Evolutionary conservation across 192 early-diverging fungal species (phyloP), one percentile per base, ranked within the genome.

Genomic region (Linnemannia hyalina): DNA sequence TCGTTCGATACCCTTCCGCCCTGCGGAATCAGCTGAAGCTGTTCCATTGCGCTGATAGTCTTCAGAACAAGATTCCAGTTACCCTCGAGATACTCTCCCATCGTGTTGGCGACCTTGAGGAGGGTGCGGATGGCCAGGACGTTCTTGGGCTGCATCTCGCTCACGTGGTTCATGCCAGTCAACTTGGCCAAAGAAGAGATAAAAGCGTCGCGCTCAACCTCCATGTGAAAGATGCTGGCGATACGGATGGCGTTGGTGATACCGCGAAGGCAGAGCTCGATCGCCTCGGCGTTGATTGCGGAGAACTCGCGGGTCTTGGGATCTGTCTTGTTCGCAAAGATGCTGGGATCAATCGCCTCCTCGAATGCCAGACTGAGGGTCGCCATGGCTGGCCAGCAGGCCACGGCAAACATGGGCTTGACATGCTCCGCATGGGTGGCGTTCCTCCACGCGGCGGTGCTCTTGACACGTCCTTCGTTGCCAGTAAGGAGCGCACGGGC

Each of bases 191-290:
- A 85, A 6, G 96, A 96, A 9, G 96, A 95, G 41, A 98, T 96
- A 92, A 97, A 98, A 11, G 97, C 96, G 76, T 96, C 94, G 16
- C 96, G 91, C 84, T 98, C 97, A 41, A 97, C 93, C 70, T 96
- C 95, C 95, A 99, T 94, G 46, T 95, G 91, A 88, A 98, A 99
- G 13, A 95, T 89, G 76, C 95, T 93, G 10, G 96, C 90, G 57
- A 99, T 88, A 8, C 93, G 92, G 74, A 99, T 97, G 10, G 95
- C 93, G 23, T 92, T 90, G 29, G 93, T 92, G 82, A 98, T 95
- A 1, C 96, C 97, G 0, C 94, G 88, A 23, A 99, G 88, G 60
- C 95, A 97, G 23, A 96, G 89, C 16, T 95, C 92, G 0, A 94
- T 90, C 7, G 94, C 92, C 57, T 95, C 94, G 29, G 87, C 79